Conservation (phyloP, 2,329 filamentous ascomycete species). For the Penicillium sp. region DNA sequence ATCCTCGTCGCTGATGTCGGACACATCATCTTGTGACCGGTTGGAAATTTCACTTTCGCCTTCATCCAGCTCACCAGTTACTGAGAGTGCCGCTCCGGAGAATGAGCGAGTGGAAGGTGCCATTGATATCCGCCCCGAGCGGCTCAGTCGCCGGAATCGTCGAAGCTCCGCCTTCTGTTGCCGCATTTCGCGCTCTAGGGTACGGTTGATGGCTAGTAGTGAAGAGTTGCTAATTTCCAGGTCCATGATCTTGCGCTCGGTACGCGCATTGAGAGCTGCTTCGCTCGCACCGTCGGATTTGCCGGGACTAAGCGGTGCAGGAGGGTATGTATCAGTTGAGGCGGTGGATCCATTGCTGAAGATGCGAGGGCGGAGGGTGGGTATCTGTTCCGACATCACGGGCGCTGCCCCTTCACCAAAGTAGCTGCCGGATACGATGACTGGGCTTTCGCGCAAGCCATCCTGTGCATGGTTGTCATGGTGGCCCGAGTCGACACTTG, state of each 20-base stretch:
- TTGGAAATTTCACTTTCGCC: slow-evolving; percentile 29
- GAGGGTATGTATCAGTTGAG: slow-evolving; percentile 38
- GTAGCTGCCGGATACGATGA: slow-evolving; percentile 28
- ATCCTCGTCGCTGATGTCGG: slow-evolving; percentile 40
- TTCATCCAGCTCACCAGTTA: slow-evolving; percentile 44
- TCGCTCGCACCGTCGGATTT: slow-evolving; percentile 52
- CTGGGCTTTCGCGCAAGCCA: slow-evolving; percentile 29
- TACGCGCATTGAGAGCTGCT: slow-evolving; percentile 78
- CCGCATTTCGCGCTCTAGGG: slow-evolving; percentile 82
- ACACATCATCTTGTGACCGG: slow-evolving; percentile 34
- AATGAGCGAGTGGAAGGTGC: slow-evolving; percentile 47
- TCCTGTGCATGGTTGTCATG: slow-evolving; percentile 17
- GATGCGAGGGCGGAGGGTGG: slow-evolving; percentile 28
- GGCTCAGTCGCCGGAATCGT: slow-evolving; percentile 78
- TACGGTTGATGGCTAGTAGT: slow-evolving; percentile 89
- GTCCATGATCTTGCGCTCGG: slow-evolving; percentile 92
- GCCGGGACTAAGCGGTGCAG: slow-evolving; percentile 55
- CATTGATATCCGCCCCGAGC: slow-evolving; percentile 71
- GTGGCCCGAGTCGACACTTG: slow-evolving; percentile 31
- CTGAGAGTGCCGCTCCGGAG: slow-evolving; percentile 45
- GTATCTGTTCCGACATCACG: slow-evolving; percentile 25
- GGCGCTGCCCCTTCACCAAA: slow-evolving; percentile 17
- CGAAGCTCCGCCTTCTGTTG: slow-evolving; percentile 88
- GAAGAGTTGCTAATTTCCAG: slow-evolving; percentile 96
- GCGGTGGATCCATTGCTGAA: slow-evolving; percentile 33